phyloP scores from a whole-genome alignment of 345 rosid genomes.

The Arabidopsis arenosa region DNA sequence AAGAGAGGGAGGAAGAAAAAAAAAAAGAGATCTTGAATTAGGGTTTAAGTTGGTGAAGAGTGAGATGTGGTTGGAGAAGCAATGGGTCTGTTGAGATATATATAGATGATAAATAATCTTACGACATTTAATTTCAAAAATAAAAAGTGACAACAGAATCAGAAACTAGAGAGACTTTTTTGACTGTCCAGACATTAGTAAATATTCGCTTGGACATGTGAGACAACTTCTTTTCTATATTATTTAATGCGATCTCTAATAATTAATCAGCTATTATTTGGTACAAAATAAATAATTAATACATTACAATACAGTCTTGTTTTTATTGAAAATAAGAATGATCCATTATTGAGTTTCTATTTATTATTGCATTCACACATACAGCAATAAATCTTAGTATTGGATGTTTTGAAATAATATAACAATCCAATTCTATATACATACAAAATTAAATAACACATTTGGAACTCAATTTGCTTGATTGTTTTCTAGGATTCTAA shows the following conservation, averaged over 20 bases:
- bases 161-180: conserved; percentile 25
- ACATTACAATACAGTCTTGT: not conserved
- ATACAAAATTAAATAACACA: not conserved
- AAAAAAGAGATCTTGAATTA: conserved; percentile 25
- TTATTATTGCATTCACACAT: conserved; percentile 32
- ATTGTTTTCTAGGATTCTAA: conserved; percentile 14
- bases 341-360: conserved; percentile 31
- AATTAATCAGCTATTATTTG: conserved; percentile 38
- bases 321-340: conserved; percentile 27
- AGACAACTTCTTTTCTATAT: conserved; percentile 24
- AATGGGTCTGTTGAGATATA: conserved; percentile 35
- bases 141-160: conserved; percentile 28
- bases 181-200: conserved; percentile 36
- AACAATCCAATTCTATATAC: not conserved
- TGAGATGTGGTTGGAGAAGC: conserved; percentile 40
- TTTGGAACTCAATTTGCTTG: not conserved
- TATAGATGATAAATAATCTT: conserved; percentile 41
- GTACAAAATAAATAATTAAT: not conserved
- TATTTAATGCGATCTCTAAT: conserved; percentile 32
- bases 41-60: conserved; percentile 36
- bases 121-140: conserved; percentile 22
- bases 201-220: conserved; percentile 42
- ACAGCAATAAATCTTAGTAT: conserved; percentile 18
- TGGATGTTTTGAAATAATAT: conserved; percentile 17
- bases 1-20: conserved; percentile 14